Base-by-base conservation (phyloP, 257 asterid genomes). In the Nicotiana tomentosiformis region DNA sequence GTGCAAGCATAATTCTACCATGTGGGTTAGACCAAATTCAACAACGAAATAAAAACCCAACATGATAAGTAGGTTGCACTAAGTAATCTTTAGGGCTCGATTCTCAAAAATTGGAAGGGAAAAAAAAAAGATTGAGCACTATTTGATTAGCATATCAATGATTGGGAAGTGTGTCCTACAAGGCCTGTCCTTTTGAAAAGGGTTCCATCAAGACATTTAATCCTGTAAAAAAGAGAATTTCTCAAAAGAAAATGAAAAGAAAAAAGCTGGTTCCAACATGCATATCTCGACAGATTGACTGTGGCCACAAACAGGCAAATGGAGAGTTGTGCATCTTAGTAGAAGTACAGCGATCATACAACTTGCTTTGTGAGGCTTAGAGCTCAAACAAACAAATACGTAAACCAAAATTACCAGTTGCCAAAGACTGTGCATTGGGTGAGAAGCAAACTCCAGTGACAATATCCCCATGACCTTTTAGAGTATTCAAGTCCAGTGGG, bases 401-500 rank as follows among this genome's bases (percentile, higher is more conserved):
- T 61, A 61, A 82, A 79, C 7, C 65, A 85, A 80, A 62, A 23
- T 83, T 86, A 94, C 99, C 97, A 30, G 99, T 96, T 5, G 97
- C 98, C 85, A 96, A 90, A 88, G 91, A 87, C 64, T 89, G 91
- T 15, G 91, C 95, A 91, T 96, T 97, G 4, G 93, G 86, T 46
- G 98, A 96, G 84, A 96, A 96, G 80, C 96, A 90, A 51, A 96
- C 68, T 55, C 98, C 94, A 12, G 95, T 91, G 85, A 96, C 97
- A 77, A 92, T 92, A 89, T 94, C 99, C 10, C 98, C 93, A 85
- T 96, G 98, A 72, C 99, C 99, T 89, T 96, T 96, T 85, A 96
- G 88, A 72, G 98, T 96, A 87, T 96, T 96, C 93, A 96, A 90
- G 91, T 96, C 99, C 94, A 96, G 86, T 69, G 85, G 94, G 86